Evolutionary conservation across 345 rosid genomes (phyloP), one percentile per base, ranked within the genome.

Genomic region (Diplotaxis tenuifolia): DNA sequence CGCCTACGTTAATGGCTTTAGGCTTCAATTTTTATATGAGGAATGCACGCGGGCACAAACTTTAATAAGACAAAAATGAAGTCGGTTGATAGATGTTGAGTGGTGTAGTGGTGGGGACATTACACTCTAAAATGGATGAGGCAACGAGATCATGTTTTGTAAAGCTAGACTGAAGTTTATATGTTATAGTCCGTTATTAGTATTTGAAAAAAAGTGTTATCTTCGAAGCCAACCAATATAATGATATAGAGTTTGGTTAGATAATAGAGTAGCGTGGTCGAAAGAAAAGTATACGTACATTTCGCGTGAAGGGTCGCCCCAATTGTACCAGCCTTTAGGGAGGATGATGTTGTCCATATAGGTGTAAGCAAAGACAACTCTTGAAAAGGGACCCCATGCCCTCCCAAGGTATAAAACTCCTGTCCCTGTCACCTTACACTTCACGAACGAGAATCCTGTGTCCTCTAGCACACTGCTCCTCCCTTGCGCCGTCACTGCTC

Each of bases 381-480:
- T 83, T 2, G 99, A 95, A 77, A 95, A 95, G 15, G 99, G 92
- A 29, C 99, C 97, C 99, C 99, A 95, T 3, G 99, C 97, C 70
- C 99, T 82, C 3, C 99, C 99, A 10, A 95, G 86, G 68, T 85
- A 95, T 5, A 95, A 85, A 1, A 90, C 99, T 9, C 99, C 99
- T 0, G 99, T 92, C 4, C 97, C 99, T 66, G 99, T 95, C 81
- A 95, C 93, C 79, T 90, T 90, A 67, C 99, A 92, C 70, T 88
- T 87, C 27, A 95, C 88, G 47, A 95, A 95, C 1, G 99, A 95
- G 88, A 95, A 95, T 12, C 97, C 99, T 5, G 99, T 95, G 89
- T 95, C 99, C 4, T 95, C 96, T 70, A 95, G 6, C 28, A 86
- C 72, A 65, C 93, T 95, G 40, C 91, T 66, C 73, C 99, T 83